These are phyloP conservation scores for Pestalotiopsis sp. DNA, from an alignment of 2,329 filamentous ascomycete species.

Conservation along the genomic window DNA sequence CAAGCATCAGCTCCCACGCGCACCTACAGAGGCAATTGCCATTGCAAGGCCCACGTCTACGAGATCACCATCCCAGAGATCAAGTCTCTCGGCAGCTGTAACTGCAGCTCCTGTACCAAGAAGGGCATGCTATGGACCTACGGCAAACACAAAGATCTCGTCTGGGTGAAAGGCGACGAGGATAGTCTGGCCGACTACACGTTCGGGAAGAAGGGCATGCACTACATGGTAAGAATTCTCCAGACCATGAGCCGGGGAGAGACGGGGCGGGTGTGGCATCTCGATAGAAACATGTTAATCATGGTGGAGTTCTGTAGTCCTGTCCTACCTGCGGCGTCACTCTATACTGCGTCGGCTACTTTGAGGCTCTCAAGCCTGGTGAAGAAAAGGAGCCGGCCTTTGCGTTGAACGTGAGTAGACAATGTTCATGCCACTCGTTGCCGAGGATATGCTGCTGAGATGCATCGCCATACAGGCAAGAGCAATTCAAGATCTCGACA, in stretches of 20 bases:
- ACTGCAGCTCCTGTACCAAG: slow-evolving; percentile 66
- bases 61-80: slow-evolving; percentile 57
- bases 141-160: slow-evolving; percentile 33
- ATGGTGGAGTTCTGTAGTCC: slow-evolving; percentile 39
- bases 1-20: slow-evolving; percentile 18
- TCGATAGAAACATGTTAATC: background rate
- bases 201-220: slow-evolving; percentile 39
- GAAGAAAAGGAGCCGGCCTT: slow-evolving; percentile 30
- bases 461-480: slow-evolving; percentile 34
- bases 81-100: slow-evolving; percentile 57
- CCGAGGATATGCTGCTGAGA: background rate
- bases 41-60: slow-evolving; percentile 57
- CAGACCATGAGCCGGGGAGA: background rate
- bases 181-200: slow-evolving; percentile 44
- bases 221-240: slow-evolving; percentile 40
- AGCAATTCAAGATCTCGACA: slow-evolving; percentile 44
- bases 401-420: slow-evolving; percentile 43
- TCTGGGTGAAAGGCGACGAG: slow-evolving; percentile 47
- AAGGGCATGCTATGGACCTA: slow-evolving; percentile 44
- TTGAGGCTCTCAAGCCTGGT: slow-evolving; percentile 23
- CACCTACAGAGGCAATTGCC: slow-evolving; percentile 59
- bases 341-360: slow-evolving; percentile 32
- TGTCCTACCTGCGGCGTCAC: slow-evolving; percentile 52
- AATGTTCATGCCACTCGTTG: background rate
- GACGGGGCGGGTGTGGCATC: background rate